phyloP scores from a whole-genome alignment of 352 stramenopile genomes.

The Globisporangium perplexum region DNA sequence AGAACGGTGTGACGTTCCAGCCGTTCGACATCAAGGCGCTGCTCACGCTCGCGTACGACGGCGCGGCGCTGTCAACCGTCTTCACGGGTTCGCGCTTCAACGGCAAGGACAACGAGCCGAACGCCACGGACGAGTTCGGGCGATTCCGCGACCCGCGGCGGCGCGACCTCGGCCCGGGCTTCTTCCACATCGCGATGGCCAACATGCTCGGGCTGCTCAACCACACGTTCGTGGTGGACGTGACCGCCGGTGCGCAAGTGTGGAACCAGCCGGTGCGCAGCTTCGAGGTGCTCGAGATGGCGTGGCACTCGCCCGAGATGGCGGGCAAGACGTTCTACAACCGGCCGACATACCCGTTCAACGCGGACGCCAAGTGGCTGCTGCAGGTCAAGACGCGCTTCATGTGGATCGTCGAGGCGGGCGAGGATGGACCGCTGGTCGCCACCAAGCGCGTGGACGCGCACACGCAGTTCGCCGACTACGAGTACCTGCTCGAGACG shows the following conservation, averaged over 20 bases:
- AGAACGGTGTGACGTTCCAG: slow-evolving; percentile 48
- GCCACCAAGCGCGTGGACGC: slow-evolving; percentile 34
- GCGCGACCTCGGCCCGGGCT: slow-evolving; percentile 11
- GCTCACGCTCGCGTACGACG: slow-evolving; percentile 13
- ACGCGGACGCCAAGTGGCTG: slow-evolving; percentile 44
- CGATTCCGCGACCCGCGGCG: slow-evolving; percentile 5
- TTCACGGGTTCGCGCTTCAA: slow-evolving; percentile 17
- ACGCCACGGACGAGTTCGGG: slow-evolving; percentile 10
- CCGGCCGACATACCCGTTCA: slow-evolving; percentile 52
- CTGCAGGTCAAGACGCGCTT: slow-evolving; percentile 52
- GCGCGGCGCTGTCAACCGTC: slow-evolving; percentile 3
- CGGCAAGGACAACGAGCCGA: slow-evolving; percentile 3
- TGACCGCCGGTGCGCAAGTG: slow-evolving; percentile 41
- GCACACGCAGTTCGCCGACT: slow-evolving; percentile 48
- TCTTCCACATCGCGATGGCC: slow-evolving; percentile 14
- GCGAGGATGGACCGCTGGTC: slow-evolving; percentile 45
- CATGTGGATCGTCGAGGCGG: slow-evolving; percentile 51
- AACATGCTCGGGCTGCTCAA: slow-evolving; percentile 11
- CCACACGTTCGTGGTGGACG: slow-evolving; percentile 12
- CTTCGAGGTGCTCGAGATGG: slow-evolving; percentile 41
- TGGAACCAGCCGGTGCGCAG: slow-evolving; percentile 54
- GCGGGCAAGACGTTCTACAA: slow-evolving; percentile 43
- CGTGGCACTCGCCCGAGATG: slow-evolving; percentile 28
- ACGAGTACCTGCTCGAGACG: slow-evolving; percentile 68
- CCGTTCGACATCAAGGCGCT: slow-evolving; percentile 32